Percentiles rank a stretch among this genome's conserved stretches.
Evolutionary conservation across 2,329 filamentous ascomycete genomes (phyloP).

Genomic region (Pyricularia pennisetigena): DNA sequence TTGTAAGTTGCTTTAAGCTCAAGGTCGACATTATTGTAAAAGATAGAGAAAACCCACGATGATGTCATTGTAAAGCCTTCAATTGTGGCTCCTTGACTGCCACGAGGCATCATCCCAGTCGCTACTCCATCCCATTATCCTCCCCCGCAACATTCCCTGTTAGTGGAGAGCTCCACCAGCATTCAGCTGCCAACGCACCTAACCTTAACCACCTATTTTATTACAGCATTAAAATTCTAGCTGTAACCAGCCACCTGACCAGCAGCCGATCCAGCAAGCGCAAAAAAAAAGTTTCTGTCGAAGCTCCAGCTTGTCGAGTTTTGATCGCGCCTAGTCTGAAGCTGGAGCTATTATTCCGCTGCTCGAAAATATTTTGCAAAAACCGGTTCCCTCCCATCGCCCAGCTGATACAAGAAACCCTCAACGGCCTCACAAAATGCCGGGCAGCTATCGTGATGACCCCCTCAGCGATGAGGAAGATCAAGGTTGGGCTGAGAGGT

Average conservation of each 20-base stretch:
- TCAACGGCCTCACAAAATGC: slow-evolving; percentile 2
- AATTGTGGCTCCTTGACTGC: not conserved
- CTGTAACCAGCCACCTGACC: not conserved
- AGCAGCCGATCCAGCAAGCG: no score
- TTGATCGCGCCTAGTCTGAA: not conserved
- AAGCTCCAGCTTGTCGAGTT: not conserved
- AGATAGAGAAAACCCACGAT: not conserved
- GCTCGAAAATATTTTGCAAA: not conserved
- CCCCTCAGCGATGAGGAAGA: slow-evolving; percentile 16
- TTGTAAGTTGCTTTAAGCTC: not conserved
- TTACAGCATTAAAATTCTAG: not conserved
- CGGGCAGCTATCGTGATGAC: slow-evolving; percentile 12
- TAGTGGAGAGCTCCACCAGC: not conserved
- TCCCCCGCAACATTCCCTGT: not conserved
- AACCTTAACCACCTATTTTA: not conserved
- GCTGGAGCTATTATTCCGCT: not conserved
- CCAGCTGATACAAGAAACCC: not conserved
- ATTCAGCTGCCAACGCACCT: not conserved
- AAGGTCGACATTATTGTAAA: not conserved
- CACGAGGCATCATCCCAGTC: not conserved
- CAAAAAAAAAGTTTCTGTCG: not conserved
- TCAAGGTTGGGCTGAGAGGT: slow-evolving; percentile 7
- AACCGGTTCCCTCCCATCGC: not conserved
- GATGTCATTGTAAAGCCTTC: not conserved
- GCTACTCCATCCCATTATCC: not conserved